Conservation (phyloP, 1,284 basidiomycete species). For the Leccinum fallax region DNA sequence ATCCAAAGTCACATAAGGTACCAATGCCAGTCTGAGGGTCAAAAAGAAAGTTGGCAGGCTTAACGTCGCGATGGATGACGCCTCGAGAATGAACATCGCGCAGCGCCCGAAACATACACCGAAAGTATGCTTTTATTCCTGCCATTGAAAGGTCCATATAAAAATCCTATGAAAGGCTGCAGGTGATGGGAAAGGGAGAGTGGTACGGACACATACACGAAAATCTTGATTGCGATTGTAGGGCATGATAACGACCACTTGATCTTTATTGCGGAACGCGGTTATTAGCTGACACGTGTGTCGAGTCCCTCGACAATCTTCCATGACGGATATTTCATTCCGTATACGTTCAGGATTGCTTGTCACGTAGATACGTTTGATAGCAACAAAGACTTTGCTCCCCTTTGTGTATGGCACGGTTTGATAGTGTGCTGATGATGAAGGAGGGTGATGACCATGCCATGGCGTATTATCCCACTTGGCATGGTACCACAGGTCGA, state of each 20-base stretch:
- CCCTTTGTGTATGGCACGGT: slow-evolving; percentile 43
- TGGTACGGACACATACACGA: slow-evolving; percentile 56
- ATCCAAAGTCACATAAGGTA: slow-evolving; percentile 93
- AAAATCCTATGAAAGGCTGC: slow-evolving; percentile 59
- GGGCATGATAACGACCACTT: slow-evolving; percentile 94
- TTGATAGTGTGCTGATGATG: slow-evolving; percentile 64
- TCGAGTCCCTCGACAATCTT: slow-evolving; percentile 78
- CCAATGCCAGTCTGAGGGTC: slow-evolving; percentile 85
- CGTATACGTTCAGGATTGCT: slow-evolving; percentile 90
- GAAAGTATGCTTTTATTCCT: slow-evolving; percentile 86
- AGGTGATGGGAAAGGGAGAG: slow-evolving; percentile 1
- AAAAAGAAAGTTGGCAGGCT: slow-evolving; percentile 97
- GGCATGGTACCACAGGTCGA: slow-evolving; percentile 76
- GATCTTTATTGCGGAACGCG: slow-evolving; percentile 90
- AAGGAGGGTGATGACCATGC: slow-evolving; percentile 65
- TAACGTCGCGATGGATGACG: slow-evolving; percentile 97
- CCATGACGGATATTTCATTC: slow-evolving; percentile 95
- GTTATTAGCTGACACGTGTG: slow-evolving; percentile 93
- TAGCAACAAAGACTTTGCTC: slow-evolving; percentile 80
- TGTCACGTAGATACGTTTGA: slow-evolving; percentile 98
- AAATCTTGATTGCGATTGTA: slow-evolving; percentile 95
- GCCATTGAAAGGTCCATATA: slow-evolving; percentile 70
- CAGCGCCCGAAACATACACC: slow-evolving; percentile 88
- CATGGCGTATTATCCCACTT: slow-evolving; percentile 85
- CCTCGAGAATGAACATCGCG: slow-evolving; percentile 87